Conservation (phyloP, 495 filamentous ascomycete species). For the Diplogelasinospora grovesii region DNA sequence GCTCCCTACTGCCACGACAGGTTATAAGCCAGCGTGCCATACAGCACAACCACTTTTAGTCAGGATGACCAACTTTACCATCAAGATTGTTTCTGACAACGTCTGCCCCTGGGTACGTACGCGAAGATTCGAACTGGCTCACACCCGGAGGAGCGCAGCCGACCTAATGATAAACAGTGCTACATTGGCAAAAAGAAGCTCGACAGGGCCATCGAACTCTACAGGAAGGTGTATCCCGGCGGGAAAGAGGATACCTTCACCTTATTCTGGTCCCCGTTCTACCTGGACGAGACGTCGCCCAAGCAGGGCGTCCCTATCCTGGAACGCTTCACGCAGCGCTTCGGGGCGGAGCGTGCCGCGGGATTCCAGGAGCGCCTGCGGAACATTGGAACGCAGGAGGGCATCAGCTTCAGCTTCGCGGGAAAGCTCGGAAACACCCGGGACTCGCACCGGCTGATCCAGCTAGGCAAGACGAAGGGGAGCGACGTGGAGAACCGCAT, state of each 20-base stretch:
- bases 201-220: constrained; percentile 54
- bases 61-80: too few species aligned
- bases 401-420: constrained; percentile 63
- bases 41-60: too few species aligned
- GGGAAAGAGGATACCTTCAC: constrained; percentile 55
- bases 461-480: constrained; percentile 48
- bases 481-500: constrained; percentile 51
- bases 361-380: constrained; percentile 50
- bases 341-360: constrained; percentile 40
- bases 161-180: too few species aligned
- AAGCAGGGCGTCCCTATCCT: constrained; percentile 8
- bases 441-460: constrained; percentile 60
- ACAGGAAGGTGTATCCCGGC: constrained; percentile 46
- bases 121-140: constrained; percentile 5
- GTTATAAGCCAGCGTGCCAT: too few species aligned
- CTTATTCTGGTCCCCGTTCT: constrained; percentile 66
- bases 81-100: constrained; percentile 64
- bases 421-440: constrained; percentile 65
- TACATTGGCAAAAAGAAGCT: constrained; percentile 70
- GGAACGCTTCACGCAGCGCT: constrained; percentile 9
- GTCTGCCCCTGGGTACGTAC: constrained; percentile 57
- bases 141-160: too few species aligned
- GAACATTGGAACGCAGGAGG: constrained; percentile 48
- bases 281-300: constrained; percentile 57
- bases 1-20: too few species aligned